Evolutionary conservation across 805 yeast genomes (phyloP).

Genomic region (Ogataea methanolica): DNA sequence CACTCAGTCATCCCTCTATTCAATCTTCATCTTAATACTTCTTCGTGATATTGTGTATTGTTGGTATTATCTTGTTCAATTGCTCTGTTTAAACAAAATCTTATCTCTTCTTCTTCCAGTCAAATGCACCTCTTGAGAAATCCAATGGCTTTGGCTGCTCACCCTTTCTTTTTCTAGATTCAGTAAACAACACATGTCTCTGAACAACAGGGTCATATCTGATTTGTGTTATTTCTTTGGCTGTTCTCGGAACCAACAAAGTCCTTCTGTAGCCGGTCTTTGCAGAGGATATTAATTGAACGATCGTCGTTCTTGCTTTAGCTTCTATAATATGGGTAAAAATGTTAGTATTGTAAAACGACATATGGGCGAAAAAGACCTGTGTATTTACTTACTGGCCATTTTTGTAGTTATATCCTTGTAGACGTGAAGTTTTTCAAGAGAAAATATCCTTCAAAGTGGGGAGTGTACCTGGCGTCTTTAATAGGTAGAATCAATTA

Average conservation of each 20-base stretch:
- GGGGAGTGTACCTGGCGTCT: too few relatives aligned
- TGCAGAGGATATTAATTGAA: slow-evolving; percentile 84
- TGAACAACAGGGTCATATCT: slow-evolving; percentile 85
- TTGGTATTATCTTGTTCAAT: too few relatives aligned
- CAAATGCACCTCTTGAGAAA: slow-evolving; percentile 40
- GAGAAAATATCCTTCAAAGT: too few relatives aligned
- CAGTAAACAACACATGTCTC: slow-evolving; percentile 88
- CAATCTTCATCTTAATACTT: too few relatives aligned
- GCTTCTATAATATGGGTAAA: slow-evolving; percentile 36
- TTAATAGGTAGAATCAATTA: too few relatives aligned
- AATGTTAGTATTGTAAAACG: not conserved
- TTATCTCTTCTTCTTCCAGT: slow-evolving; percentile 31
- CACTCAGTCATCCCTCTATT: too few relatives aligned
- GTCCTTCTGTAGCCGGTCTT: slow-evolving; percentile 85
- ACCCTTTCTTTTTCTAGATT: slow-evolving; percentile 77
- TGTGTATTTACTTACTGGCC: slow-evolving; percentile 1
- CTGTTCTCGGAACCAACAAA: slow-evolving; percentile 74
- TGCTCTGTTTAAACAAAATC: not conserved
- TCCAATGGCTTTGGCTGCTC: slow-evolving; percentile 47
- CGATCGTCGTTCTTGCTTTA: slow-evolving; percentile 74
- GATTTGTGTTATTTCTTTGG: slow-evolving; percentile 74
- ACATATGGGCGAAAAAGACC: not conserved
- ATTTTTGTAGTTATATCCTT: not conserved
- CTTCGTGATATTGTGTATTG: too few relatives aligned
- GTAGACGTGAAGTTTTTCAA: too few relatives aligned